phyloP scores from a whole-genome alignment of 495 filamentous ascomycete species.

The Xylaria sp. region DNA sequence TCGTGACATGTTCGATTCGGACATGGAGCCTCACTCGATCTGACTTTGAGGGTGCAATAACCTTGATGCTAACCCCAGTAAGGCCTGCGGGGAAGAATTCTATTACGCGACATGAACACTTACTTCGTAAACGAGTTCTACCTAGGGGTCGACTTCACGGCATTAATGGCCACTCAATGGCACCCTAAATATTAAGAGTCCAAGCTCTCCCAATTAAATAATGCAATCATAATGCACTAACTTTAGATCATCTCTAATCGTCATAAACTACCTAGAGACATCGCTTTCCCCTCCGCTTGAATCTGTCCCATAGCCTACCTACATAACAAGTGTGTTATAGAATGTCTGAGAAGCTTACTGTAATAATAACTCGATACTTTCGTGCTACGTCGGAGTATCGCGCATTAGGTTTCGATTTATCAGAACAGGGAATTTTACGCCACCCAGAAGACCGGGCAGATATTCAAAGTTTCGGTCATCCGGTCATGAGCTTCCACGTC shows the following conservation, averaged over 20 bases:
- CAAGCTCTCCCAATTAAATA: not conserved
- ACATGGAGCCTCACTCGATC: constrained; percentile 28
- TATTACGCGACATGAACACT: constrained; percentile 16
- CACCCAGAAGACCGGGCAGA: not conserved
- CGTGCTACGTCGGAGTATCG: not conserved
- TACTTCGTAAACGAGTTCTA: not conserved
- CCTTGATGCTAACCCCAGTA: constrained; percentile 12
- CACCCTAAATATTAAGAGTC: not conserved
- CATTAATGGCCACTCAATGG: not conserved
- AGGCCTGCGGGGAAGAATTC: constrained; percentile 7
- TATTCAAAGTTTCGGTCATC: not conserved
- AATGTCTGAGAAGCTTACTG: not conserved
- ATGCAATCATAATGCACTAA: not conserved
- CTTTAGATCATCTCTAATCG: not conserved
- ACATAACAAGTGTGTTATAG: not conserved
- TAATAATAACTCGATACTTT: no score
- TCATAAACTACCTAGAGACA: not conserved
- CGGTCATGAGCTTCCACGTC: not conserved
- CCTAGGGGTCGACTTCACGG: no score
- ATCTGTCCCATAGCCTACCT: not conserved
- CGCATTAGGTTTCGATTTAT: constrained; percentile 6
- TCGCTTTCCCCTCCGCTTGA: not conserved
- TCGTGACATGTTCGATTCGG: constrained; percentile 26
- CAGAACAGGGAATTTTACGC: not conserved
- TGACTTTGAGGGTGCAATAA: constrained; percentile 16